Percentiles rank a stretch among this genome's conserved stretches.
Conservation (phyloP, 345 rosid genomes). For the Schrenkiella parvula region DNA sequence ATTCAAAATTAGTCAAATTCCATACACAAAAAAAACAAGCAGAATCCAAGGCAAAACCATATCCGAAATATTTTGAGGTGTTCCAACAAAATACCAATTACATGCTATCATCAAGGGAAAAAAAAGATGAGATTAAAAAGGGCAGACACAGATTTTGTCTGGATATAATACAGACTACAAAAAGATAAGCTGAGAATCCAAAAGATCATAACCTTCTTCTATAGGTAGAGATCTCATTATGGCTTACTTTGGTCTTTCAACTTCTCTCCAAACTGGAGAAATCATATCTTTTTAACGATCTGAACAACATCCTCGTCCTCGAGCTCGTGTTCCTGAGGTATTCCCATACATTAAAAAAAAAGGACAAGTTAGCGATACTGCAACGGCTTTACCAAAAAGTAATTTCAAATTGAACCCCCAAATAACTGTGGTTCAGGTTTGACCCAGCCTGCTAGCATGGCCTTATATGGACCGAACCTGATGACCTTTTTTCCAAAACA, state of each 20-base stretch:
- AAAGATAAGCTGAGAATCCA: conserved; percentile 13
- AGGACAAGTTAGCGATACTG: not conserved
- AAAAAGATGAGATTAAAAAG: not conserved
- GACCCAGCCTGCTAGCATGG: not conserved
- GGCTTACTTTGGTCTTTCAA: not conserved
- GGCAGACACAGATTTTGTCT: conserved; percentile 12
- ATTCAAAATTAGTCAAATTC: not conserved
- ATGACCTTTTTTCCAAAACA: not conserved
- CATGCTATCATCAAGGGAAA: not conserved
- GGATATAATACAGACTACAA: conserved; percentile 7
- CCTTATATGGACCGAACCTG: not conserved
- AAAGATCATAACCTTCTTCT: conserved; percentile 7
- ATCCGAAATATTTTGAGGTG: not conserved
- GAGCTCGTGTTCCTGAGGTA: conserved; percentile 85
- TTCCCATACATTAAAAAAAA: not conserved
- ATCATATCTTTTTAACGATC: conserved; percentile 85
- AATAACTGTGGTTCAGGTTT: no score
- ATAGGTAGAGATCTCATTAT: not conserved
- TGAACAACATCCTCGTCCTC: conserved; percentile 99
- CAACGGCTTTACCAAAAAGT: not conserved
- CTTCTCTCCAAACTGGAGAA: not conserved
- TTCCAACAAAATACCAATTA: conserved; percentile 2
- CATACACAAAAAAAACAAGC: not conserved
- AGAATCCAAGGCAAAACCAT: conserved; percentile 3
- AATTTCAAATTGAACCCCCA: not conserved